Evolutionary conservation across 768 basidiomycete species (phyloP), one percentile per base, ranked within the genome.

Genomic region (Calocybe indica): DNA sequence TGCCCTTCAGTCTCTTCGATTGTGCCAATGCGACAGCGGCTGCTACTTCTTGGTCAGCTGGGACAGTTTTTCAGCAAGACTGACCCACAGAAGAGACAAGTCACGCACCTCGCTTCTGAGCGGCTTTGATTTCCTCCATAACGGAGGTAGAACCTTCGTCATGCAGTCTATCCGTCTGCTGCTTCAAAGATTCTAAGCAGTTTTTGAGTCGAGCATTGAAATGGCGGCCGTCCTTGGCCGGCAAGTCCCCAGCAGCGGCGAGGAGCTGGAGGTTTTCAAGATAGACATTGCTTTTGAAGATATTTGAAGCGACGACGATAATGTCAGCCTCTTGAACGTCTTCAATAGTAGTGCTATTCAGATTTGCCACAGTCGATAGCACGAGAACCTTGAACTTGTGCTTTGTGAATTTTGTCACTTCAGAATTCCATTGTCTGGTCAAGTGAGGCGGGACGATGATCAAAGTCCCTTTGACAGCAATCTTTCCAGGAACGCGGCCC

Each of bases 391-490:
- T 22, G 68, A 86, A 80, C 6, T 71, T 73, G 1, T 71, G 71
- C 5, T 78, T 74, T 3, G 81, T 79, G 63, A 97, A 97, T 64
- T 95, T 93, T 55, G 71, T 65, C 43, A 87, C 80, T 63, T 97
- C 94, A 5, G 84, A 84, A 12, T 77, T 78, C 94, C 94, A 97
- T 61, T 97, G 94, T 39, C 83, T 78, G 10, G 83, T 85, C 46
- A 97, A 72, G 68, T 97, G 94, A 6, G 91, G 83, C 30, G 94
- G 94, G 12, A 96, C 93, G 52, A 95, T 73, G 55, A 84, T 78
- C 30, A 94, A 75, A 3, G 90, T 91, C 0, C 79, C 93, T 63
- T 85, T 85, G 47, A 85, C 75, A n/a, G 80, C 64, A 39, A 96
- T 81, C 58, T 85, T 83, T 45, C 90, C 86, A 1, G 72, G 58